Evolutionary conservation across 2,329 filamentous ascomycete species (phyloP).

Genomic region (Aspergillus caelatus): DNA sequence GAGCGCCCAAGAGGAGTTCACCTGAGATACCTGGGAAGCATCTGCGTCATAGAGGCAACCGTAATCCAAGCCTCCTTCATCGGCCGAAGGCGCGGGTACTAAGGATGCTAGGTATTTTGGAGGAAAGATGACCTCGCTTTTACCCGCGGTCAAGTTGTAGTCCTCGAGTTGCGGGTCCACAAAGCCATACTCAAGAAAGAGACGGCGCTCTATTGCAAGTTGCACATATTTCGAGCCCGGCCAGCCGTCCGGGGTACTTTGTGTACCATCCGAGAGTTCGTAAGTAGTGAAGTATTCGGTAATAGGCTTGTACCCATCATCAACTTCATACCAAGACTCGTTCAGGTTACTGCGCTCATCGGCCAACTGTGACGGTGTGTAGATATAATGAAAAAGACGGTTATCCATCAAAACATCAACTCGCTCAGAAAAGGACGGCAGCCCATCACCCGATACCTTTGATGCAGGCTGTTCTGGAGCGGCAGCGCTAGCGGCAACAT

Average conservation of each 20-base stretch:
- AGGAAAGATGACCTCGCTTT: slow-evolving; percentile 57
- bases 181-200: slow-evolving; percentile 59
- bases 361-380: slow-evolving; percentile 54
- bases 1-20: slow-evolving; percentile 59
- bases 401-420: slow-evolving; percentile 53
- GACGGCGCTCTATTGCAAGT: slow-evolving; percentile 54
- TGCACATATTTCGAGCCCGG: slow-evolving; percentile 63
- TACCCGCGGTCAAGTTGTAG: slow-evolving; percentile 58
- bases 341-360: slow-evolving; percentile 61
- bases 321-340: slow-evolving; percentile 57
- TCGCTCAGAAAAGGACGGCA: slow-evolving; percentile 50
- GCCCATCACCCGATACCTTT: slow-evolving; percentile 40
- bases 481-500: slow-evolving; percentile 54
- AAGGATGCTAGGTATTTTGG: slow-evolving; percentile 46
- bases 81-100: slow-evolving; percentile 35
- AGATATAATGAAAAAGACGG: slow-evolving; percentile 56
- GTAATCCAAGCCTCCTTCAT: slow-evolving; percentile 46
- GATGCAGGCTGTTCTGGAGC: slow-evolving; percentile 47
- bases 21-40: slow-evolving; percentile 43
- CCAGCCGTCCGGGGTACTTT: slow-evolving; percentile 63
- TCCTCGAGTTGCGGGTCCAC: slow-evolving; percentile 59
- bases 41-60: slow-evolving; percentile 58
- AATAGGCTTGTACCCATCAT: slow-evolving; percentile 48
- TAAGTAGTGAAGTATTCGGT: slow-evolving; percentile 56
- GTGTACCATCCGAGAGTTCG: slow-evolving; percentile 35